Evolutionary conservation across 1,284 basidiomycete species (phyloP), one percentile per base, ranked within the genome.

Genomic region (Tilletia setariae): DNA sequence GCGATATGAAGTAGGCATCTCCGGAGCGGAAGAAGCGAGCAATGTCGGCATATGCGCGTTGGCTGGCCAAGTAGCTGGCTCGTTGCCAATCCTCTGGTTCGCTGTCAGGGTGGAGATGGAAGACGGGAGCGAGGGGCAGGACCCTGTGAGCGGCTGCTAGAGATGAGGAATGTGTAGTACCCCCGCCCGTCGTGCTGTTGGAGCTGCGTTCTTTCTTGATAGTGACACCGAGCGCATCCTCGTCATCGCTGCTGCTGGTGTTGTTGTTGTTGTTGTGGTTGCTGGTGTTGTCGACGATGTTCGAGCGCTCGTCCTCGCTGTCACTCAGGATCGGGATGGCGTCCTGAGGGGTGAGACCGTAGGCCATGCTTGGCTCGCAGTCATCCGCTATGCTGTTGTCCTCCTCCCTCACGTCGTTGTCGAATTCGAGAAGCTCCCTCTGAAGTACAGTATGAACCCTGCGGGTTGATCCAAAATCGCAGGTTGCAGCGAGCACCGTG

Each of bases 21-120:
- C 56, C 56, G 4, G 30, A 32, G 30, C 32, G 56, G 30, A 61
- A 61, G 56, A 35, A 61, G 56, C 32, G 30, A 30, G 32, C 56
- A 21, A 61, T 13, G 28, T 61, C 56, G 25, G 25, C 25, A 40
- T 61, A 61, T 30, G 56, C 56, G 28, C 28, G 56, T 15, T 61
- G 56, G 6, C 56, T 61, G 56, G 56, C 56, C 28, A 40, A 32
- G 56, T 61, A 61, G n/a, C 23, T 53, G 13, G 51, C 51, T 53
- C 51, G 51, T 9, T 53, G n/a, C 51, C 51, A 53, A 28, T 53
- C 51, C 51, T 21, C 23, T 15, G 51, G 23, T 11, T 25, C 28
- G 21, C 13, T 25, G 23, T 53, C 51, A 25, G 21, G 23, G 21
- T 53, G 13, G n/a, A 53, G 51, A 25, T 25, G 21, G 21, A 53